Evolutionary conservation across 2,329 filamentous ascomycete species (phyloP).

Genomic region (Microdochium nivale): DNA sequence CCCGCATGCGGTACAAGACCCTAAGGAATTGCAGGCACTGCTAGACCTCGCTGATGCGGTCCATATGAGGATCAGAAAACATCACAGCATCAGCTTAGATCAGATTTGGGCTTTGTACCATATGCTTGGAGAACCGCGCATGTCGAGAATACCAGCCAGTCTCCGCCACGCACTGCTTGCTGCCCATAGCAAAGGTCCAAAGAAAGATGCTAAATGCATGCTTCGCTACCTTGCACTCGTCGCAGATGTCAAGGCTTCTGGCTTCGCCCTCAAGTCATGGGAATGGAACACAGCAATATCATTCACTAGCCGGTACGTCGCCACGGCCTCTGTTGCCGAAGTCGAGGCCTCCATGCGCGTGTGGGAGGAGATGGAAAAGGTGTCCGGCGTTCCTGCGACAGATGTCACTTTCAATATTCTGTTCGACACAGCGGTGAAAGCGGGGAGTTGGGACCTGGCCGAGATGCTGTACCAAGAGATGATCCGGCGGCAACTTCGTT

Average conservation of each 20-base stretch:
- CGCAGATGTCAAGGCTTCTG: conserved; percentile 71
- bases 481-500: conserved; percentile 54
- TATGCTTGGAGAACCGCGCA: conserved; percentile 41
- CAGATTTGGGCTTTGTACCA: conserved; percentile 40
- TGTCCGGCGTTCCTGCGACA: conserved; percentile 55
- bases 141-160: conserved; percentile 37
- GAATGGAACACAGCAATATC: conserved; percentile 84
- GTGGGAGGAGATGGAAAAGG: conserved; percentile 85
- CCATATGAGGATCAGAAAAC: conserved; percentile 30
- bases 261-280: conserved; percentile 54
- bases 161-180: conserved; percentile 58
- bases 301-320: conserved; percentile 66
- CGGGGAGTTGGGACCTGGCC: conserved; percentile 73
- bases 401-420: conserved; percentile 88
- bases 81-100: conserved; percentile 28
- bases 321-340: conserved; percentile 47
- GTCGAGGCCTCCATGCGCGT: conserved; percentile 62
- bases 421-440: conserved; percentile 80
- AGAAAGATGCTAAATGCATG: conserved; percentile 54
- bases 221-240: conserved; percentile 75
- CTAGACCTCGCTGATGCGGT: conserved; percentile 32
- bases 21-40: conserved; percentile 25
- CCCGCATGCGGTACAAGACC: conserved; percentile 25
- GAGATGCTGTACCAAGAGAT: conserved; percentile 83
- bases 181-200: conserved; percentile 55